Percentiles rank a stretch among this genome's conserved stretches.
Conservation (phyloP, 768 basidiomycete species). For the Suillus decipiens region DNA sequence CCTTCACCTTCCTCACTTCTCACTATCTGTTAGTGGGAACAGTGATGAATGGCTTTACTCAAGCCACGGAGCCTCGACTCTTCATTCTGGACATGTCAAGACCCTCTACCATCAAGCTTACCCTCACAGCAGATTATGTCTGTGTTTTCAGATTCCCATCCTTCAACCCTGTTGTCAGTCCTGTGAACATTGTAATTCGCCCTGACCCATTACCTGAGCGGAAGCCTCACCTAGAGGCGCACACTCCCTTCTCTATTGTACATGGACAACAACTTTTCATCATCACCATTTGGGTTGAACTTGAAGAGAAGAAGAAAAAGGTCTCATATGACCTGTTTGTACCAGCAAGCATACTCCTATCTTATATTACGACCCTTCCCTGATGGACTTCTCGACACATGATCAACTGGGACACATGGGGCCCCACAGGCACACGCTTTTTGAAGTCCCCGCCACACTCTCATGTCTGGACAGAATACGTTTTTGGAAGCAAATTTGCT, state of each 20-base stretch:
- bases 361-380: background rate
- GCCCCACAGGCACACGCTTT: constrained; percentile 47
- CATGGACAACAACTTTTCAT: background rate
- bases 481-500: constrained; percentile 50
- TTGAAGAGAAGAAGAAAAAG: background rate
- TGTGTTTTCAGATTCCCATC: background rate
- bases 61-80: background rate
- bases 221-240: background rate
- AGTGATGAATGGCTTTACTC: background rate
- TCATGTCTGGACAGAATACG: constrained; percentile 57
- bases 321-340: background rate
- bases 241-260: background rate
- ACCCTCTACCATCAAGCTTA: background rate
- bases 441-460: constrained; percentile 39
- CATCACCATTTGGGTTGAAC: background rate
- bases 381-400: constrained; percentile 11
- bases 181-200: background rate
- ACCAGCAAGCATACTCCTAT: background rate
- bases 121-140: background rate
- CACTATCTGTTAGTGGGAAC: background rate
- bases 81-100: background rate
- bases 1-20: background rate
- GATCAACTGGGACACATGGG: constrained; percentile 57
- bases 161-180: background rate
- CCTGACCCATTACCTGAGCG: background rate